phyloP scores from a whole-genome alignment of 768 basidiomycete species.

The Gloeopeniophorella convolvens region DNA sequence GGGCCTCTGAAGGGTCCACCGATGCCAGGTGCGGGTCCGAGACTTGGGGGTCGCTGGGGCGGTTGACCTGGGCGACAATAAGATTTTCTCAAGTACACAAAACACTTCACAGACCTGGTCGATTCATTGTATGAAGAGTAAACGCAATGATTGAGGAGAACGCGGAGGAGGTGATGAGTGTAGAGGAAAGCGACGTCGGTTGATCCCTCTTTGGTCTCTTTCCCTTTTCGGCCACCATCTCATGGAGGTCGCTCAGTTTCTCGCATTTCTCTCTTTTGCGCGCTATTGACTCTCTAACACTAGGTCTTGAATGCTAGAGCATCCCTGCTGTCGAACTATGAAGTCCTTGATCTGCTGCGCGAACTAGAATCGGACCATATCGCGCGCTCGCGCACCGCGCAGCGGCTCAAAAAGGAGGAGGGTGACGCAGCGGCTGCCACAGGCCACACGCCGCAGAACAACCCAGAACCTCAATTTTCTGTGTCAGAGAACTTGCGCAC shows the following conservation, averaged over 20 bases:
- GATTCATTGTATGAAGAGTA: conserved; percentile 26
- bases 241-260: conserved; percentile 9
- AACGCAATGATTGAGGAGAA: background rate
- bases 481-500: conserved; percentile 79
- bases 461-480: conserved; percentile 38
- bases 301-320: conserved; percentile 69
- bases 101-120: conserved; percentile 27
- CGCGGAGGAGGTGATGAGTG: background rate
- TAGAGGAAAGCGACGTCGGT: conserved; percentile 1
- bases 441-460: conserved; percentile 28
- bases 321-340: conserved; percentile 83
- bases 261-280: background rate
- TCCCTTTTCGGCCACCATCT: conserved; percentile 11
- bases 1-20: conserved; percentile 56
- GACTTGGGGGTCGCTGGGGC: conserved; percentile 72
- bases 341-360: conserved; percentile 73
- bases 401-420: conserved; percentile 74
- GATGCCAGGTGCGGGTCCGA: conserved; percentile 57
- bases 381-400: conserved; percentile 58
- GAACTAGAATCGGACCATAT: conserved; percentile 72
- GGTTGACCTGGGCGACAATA: conserved; percentile 55
- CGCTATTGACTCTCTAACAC: background rate
- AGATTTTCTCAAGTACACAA: background rate
- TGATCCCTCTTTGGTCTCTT: conserved; percentile 4
- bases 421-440: conserved; percentile 34